Base-by-base conservation (phyloP, 164 flowering plant genomes). In the Kalanchoe fedtschenkoi region DNA sequence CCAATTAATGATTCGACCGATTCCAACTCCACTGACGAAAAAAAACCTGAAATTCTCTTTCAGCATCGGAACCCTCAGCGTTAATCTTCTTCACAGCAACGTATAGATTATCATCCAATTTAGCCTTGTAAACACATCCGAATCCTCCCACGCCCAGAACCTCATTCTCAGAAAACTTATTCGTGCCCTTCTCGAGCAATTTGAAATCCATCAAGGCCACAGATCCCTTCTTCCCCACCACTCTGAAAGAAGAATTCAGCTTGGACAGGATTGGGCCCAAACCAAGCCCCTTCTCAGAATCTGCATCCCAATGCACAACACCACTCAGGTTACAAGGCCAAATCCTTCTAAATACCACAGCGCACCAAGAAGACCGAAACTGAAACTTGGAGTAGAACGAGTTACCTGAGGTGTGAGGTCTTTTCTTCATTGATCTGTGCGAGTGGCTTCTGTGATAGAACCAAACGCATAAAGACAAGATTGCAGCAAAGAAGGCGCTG, bases 71-170 rank as follows among this genome's bases (percentile, higher is more conserved):
- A 1, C 77, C 81, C 30, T 70, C 73, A 57, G 58, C 65, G 57
- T 83, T 78, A 19, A 86, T 16, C 71, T 65, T 87, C 75, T 92
- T 92, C 62, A 89, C 96, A 22, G 89, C 88, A 34, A 81, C 96
- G 46, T 68, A 62, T 17, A 72, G 65, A 28, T 80, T 69, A 6
- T 79, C 83, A 59, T 76, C 72, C 13, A 92, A 80, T 7, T 70
- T 61, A 69, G 89, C 98, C 70, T 76, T 88, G 65, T 83, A 89
- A 42, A 92, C 86, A 57, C 78, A 60, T 26, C 93, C 88, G 58
- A 75, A 81, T 58, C 87, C 93, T 38, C 87, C 86, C 57, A 79
- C 80, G 6, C 93, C 88, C 68, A 92, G 29, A 35, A 84, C 30
- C 75, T 83, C 78, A 51, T 73, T 76, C 43, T 82, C 81, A 10